phyloP scores from a whole-genome alignment of 495 filamentous ascomycete genomes.

The Parmelia sp. region DNA sequence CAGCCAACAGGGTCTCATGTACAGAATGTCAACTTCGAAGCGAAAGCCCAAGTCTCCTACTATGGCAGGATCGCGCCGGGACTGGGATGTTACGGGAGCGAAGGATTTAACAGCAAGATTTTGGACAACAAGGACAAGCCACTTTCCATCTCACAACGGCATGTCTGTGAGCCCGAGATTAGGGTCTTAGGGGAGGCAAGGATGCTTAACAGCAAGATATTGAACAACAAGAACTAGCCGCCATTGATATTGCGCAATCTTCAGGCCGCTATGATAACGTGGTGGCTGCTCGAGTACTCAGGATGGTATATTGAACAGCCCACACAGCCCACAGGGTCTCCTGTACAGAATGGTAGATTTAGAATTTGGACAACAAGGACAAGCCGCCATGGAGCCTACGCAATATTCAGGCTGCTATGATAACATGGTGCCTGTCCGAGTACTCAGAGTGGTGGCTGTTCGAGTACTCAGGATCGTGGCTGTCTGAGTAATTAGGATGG shows the following conservation, averaged over 20 bases:
- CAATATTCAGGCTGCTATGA: constrained; percentile 67
- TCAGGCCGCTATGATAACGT: constrained; percentile 63
- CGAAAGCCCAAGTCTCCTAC: constrained; percentile 62
- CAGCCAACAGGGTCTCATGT: constrained; percentile 48
- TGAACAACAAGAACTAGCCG: constrained; percentile 52
- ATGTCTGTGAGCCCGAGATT: too few species aligned
- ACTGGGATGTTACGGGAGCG: too few species aligned
- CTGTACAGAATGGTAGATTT: too few species aligned
- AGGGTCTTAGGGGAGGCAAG: too few species aligned
- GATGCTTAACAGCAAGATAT: too few species aligned
- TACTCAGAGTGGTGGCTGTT: constrained; percentile 91
- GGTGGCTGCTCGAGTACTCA: constrained; percentile 84
- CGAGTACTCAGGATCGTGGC: constrained; percentile 91
- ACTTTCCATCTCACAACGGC: too few species aligned
- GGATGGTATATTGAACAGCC: constrained; percentile 74
- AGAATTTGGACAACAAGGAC: constrained; percentile 57
- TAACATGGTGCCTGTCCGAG: constrained; percentile 79
- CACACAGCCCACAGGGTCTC: constrained; percentile 54
- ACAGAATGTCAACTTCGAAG: constrained; percentile 51
- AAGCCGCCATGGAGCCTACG: constrained; percentile 60
- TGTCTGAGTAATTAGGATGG: constrained; percentile 85
- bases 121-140: too few species aligned
- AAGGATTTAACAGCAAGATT: too few species aligned
- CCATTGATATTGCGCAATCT: constrained; percentile 64
- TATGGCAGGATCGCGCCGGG: too few species aligned